These are phyloP conservation scores for Eucalyptus fibrosa DNA, from an alignment of 345 rosid genomes.

Conservation along the genomic window DNA sequence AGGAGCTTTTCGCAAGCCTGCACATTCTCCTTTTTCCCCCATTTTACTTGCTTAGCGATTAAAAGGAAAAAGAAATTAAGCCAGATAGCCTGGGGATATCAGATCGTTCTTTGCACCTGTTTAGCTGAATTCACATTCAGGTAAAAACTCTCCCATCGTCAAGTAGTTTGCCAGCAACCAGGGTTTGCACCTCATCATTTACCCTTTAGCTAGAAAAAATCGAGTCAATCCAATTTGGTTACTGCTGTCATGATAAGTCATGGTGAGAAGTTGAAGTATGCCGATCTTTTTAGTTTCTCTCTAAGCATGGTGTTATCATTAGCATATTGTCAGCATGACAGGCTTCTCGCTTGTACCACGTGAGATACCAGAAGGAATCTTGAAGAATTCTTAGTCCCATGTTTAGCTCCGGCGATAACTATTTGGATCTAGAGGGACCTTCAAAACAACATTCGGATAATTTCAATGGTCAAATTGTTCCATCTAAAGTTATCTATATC, in stretches of 20 bases:
- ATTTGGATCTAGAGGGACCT: not conserved
- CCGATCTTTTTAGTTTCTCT: not conserved
- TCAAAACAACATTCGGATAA: not conserved
- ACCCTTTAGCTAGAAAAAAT: not conserved
- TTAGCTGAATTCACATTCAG: not conserved
- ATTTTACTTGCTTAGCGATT: not conserved
- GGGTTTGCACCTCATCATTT: not conserved
- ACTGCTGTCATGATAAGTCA: not conserved
- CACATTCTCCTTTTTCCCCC: not conserved
- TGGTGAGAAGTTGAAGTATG: not conserved
- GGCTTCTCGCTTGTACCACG: not conserved
- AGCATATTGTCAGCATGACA: not conserved
- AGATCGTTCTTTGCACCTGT: not conserved
- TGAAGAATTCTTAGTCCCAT: not conserved
- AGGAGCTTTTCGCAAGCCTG: not conserved
- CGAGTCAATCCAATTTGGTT: not conserved
- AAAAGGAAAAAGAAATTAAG: not conserved
- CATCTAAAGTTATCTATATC: not conserved
- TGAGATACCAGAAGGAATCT: not conserved
- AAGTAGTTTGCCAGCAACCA: not conserved
- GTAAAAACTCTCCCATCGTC: not conserved
- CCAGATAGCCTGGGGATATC: not conserved
- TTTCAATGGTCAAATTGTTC: not conserved
- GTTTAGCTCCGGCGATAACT: not conserved
- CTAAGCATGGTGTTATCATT: not conserved